Evolutionary conservation across 306 rosid species (phyloP).

Genomic region (Trifolium subterraneum): DNA sequence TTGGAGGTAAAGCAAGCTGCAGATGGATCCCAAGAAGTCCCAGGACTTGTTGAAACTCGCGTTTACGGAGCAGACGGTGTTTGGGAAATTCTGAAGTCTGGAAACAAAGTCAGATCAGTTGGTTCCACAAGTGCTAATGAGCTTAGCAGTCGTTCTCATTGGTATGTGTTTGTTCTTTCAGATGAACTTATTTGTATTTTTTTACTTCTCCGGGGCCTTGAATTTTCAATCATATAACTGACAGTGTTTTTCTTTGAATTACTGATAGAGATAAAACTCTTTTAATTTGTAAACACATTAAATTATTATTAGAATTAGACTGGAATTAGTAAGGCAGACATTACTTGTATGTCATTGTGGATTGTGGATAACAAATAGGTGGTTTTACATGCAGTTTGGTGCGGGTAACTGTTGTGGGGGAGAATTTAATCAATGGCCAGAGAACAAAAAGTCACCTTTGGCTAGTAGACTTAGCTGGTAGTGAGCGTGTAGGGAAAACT

Average conservation of each 20-base stretch:
- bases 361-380: conserved; percentile 22
- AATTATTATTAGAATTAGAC: not conserved
- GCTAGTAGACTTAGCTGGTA: conserved; percentile 98
- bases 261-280: not conserved
- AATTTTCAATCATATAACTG: not conserved
- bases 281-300: conserved; percentile 1
- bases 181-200: not conserved
- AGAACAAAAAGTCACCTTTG: conserved; percentile 89
- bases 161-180: conserved; percentile 51
- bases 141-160: conserved; percentile 96
- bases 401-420: conserved; percentile 79
- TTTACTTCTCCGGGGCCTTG: not conserved
- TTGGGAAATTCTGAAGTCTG: conserved; percentile 79
- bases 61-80: conserved; percentile 69
- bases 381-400: conserved; percentile 68
- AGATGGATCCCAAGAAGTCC: conserved; percentile 91
- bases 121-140: conserved; percentile 93
- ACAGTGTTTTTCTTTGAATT: not conserved
- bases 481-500: conserved; percentile 93
- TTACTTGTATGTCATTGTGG: not conserved
- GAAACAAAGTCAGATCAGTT: conserved; percentile 80
- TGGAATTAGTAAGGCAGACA: conserved; percentile 1
- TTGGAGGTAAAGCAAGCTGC: conserved; percentile 92
- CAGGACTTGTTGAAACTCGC: conserved; percentile 84
- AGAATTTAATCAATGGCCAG: conserved; percentile 74